Base-by-base conservation (phyloP, 768 basidiomycete species). In the Suillus hirtellus region DNA sequence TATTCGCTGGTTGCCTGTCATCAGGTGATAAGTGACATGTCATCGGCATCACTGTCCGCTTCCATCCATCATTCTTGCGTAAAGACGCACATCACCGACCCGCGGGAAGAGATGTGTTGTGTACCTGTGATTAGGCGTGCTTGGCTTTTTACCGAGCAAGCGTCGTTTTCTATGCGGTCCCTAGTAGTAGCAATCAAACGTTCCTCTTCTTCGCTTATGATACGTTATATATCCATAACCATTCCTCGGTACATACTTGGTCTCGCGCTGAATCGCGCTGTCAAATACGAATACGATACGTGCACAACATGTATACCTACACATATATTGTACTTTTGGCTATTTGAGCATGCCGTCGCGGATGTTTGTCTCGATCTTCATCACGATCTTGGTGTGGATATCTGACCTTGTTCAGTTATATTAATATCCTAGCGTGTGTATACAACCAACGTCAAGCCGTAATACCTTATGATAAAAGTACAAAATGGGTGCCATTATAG, bases 1-100 rank as follows among this genome's bases (percentile, higher is more conserved):
- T 74, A 73, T 71, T 75, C 64, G 65, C 63, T 60, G 63, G 46
- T 63, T 64, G 11, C 24, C 38, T 58, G 9, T 10, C 56, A 19
- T 27, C 24, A 11, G 40, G 40, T 21, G 56, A 42, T 49, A 37
- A 27, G 38, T 62, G 40, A 52, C 44, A 35, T 34, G 38, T 31
- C 12, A 43, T 11, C 44, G 6, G 10, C 10, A 34, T 47, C 53
- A 59, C 53, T 40, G 53, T 54, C n/a, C 14, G 35, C 37, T 37
- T 55, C 21, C 17, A 3, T 40, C 10, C 35, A 27, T 27, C 56
- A 24, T 56, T 56, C 9, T 56, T 56, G 55, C 55, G 55, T 56
- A 56, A 31, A 56, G 37, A 9, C 24, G 21, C 55, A 56, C 21
- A 21, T 54, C 53, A 37, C 21, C 42, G 56, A 58, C 40, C 56